Conservation (phyloP, 768 basidiomycete genomes). For the Trametopsis cervina region DNA sequence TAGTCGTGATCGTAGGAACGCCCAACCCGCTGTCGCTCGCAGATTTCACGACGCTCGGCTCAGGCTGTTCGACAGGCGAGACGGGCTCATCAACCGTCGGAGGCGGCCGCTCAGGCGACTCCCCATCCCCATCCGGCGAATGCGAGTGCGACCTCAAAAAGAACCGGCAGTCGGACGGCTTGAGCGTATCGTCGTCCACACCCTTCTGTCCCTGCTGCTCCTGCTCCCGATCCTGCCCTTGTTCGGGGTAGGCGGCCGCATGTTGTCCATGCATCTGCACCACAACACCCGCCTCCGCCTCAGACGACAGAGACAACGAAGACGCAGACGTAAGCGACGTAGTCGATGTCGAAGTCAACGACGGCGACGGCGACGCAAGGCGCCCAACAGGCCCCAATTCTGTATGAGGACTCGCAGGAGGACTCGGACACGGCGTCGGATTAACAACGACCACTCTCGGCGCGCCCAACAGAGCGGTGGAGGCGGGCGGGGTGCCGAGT, state of each 20-base stretch:
- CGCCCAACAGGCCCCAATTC: too few relatives aligned
- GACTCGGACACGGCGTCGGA: conserved; percentile 74
- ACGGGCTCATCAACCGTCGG: not conserved
- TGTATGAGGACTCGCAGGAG: conserved; percentile 56
- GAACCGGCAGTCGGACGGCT: conserved; percentile 34
- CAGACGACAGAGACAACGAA: too few relatives aligned
- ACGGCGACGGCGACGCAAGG: too few relatives aligned
- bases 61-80: conserved; percentile 22
- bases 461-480: conserved; percentile 13
- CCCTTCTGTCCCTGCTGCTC: too few relatives aligned
- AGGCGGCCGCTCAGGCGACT: conserved; percentile 25
- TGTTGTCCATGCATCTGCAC: too few relatives aligned
- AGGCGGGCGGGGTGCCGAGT: conserved; percentile 19
- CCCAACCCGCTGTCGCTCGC: conserved; percentile 23
- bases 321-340: too few relatives aligned
- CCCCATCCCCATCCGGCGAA: conserved; percentile 35
- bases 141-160: conserved; percentile 35
- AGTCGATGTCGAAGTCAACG: too few relatives aligned
- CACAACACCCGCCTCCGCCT: too few relatives aligned
- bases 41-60: conserved; percentile 26
- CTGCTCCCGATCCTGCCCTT: too few relatives aligned
- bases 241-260: too few relatives aligned
- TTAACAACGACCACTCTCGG: conserved; percentile 65
- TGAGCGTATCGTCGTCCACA: conserved; percentile 29
- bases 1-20: too few relatives aligned